phyloP scores from a whole-genome alignment of 179 eudicot genomes.

The Camellia oleifera region DNA sequence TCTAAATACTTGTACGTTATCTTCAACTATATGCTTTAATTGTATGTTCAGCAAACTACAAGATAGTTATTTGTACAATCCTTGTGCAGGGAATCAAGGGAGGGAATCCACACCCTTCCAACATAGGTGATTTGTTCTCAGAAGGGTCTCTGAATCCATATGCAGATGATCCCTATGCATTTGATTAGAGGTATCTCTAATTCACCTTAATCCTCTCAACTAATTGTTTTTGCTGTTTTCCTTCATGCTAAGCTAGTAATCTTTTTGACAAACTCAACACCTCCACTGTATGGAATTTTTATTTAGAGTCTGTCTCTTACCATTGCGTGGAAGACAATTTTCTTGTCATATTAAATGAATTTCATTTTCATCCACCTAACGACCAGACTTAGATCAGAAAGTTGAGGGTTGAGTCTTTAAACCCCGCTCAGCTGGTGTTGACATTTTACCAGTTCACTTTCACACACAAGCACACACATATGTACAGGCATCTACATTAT shows the following conservation, averaged over 20 bases:
- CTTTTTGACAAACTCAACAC: not conserved
- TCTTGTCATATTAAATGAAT: not conserved
- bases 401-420: not conserved
- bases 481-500: not conserved
- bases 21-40: not conserved
- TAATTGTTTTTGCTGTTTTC: not conserved
- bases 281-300: not conserved
- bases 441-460: not conserved
- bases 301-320: not conserved
- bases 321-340: not conserved
- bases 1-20: not conserved
- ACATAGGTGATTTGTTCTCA: conserved; percentile 80
- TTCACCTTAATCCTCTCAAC: not conserved
- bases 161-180: conserved; percentile 95
- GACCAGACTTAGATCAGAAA: not conserved
- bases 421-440: not conserved
- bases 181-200: conserved; percentile 63
- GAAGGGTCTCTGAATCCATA: conserved; percentile 98
- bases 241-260: not conserved
- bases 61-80: not conserved
- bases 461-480: not conserved
- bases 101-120: conserved; percentile 49
- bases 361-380: not conserved
- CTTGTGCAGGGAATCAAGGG: conserved; percentile 49
- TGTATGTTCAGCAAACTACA: not conserved